phyloP scores from a whole-genome alignment of 148 eudicot species.

The Selenicereus undatus region DNA sequence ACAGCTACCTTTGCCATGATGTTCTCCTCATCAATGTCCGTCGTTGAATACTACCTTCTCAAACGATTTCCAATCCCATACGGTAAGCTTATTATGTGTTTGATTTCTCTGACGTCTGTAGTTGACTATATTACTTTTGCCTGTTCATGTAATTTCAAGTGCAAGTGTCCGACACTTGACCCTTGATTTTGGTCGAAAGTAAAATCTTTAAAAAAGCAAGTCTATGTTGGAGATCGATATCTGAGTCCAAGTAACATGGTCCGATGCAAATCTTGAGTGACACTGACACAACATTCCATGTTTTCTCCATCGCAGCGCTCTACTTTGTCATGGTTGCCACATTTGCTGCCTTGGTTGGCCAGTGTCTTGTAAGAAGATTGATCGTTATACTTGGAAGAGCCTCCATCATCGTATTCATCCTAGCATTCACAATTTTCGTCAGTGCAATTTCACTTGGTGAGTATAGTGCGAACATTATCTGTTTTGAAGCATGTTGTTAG shows the following conservation, averaged over 20 bases:
- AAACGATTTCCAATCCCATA: slow-evolving; percentile 49
- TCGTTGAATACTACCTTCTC: slow-evolving; percentile 48
- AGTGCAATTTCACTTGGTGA: slow-evolving; percentile 65
- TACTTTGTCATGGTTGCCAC: slow-evolving; percentile 56
- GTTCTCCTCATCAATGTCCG: slow-evolving; percentile 56
- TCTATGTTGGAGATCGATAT: background rate
- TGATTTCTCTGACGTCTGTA: background rate
- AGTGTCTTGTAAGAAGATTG: slow-evolving; percentile 39
- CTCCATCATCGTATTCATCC: slow-evolving; percentile 46
- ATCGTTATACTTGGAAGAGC: slow-evolving; percentile 40
- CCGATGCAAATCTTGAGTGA: too few species aligned
- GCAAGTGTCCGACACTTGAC: too few species aligned
- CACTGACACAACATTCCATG: background rate
- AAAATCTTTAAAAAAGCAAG: background rate
- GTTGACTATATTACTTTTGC: background rate
- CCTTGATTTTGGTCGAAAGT: background rate
- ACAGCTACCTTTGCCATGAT: slow-evolving; percentile 50
- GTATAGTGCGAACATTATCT: background rate
- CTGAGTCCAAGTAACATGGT: background rate
- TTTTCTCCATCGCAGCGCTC: slow-evolving; percentile 34
- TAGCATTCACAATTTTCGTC: slow-evolving; percentile 45
- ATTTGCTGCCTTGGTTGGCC: slow-evolving; percentile 44
- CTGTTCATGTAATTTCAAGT: background rate
- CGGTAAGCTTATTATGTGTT: slow-evolving; percentile 27
- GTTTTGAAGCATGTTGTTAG: background rate